Percentiles rank a stretch among this genome's conserved stretches.
These are phyloP conservation scores for Nannizziopsis arthrosporioides DNA, from an alignment of 2,329 filamentous ascomycete species.

Conservation along the genomic window DNA sequence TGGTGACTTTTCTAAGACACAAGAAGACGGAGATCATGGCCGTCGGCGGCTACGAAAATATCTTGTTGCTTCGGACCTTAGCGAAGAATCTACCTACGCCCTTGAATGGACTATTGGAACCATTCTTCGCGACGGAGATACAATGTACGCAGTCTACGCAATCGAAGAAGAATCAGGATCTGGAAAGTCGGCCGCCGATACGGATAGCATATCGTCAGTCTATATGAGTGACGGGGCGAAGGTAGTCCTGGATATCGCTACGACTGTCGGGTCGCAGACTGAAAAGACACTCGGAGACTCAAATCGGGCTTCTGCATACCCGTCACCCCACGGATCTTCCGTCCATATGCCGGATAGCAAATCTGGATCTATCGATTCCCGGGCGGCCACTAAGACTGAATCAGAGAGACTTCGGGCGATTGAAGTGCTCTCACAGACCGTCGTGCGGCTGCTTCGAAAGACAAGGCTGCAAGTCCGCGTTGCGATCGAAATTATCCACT, in stretches of 20 bases:
- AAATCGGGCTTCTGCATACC: slow-evolving; percentile 21
- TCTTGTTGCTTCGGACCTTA: slow-evolving; percentile 88
- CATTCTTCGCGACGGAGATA: slow-evolving; percentile 86
- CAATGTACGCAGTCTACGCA: slow-evolving; percentile 82
- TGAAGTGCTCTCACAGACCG: slow-evolving; percentile 71
- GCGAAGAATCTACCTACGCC: slow-evolving; percentile 86
- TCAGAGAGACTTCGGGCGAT: slow-evolving; percentile 70
- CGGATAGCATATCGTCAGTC: slow-evolving; percentile 31
- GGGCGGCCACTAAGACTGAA: slow-evolving; percentile 52
- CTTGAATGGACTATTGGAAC: slow-evolving; percentile 97
- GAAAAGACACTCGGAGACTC: slow-evolving; percentile 40
- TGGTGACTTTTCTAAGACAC: slow-evolving; percentile 68
- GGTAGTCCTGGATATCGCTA: slow-evolving; percentile 63
- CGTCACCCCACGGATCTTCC: slow-evolving; percentile 16
- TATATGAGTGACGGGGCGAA: slow-evolving; percentile 60
- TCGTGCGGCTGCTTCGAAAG: slow-evolving; percentile 76
- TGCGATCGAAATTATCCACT: slow-evolving; percentile 92
- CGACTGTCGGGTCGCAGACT: slow-evolving; percentile 50
- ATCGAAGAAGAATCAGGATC: slow-evolving; percentile 66
- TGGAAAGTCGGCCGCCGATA: slow-evolving; percentile 31
- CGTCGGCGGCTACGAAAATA: slow-evolving; percentile 75
- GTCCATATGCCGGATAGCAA: slow-evolving; percentile 26
- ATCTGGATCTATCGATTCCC: slow-evolving; percentile 36
- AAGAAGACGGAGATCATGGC: slow-evolving; percentile 66
- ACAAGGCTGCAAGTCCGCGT: slow-evolving; percentile 86